A percentile compares a stretch with the other conserved stretches of the same genome.
phyloP scores from a whole-genome alignment of 345 rosid species.

The Pelargonium nanum region DNA sequence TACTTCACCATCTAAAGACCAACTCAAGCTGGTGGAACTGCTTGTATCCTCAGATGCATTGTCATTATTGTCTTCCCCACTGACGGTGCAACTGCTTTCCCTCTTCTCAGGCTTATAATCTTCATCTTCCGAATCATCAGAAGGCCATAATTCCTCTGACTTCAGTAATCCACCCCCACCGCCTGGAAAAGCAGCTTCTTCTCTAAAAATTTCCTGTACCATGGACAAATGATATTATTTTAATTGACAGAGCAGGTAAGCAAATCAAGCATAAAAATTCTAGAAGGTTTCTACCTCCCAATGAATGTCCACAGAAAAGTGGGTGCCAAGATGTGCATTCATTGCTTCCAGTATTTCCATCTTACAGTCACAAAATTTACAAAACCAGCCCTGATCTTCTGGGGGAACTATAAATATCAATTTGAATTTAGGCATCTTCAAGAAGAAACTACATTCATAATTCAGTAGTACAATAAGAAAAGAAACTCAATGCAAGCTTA shows the following conservation, averaged over 20 bases:
- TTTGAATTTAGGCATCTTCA: constrained; percentile 14
- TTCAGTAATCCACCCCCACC: constrained; percentile 42
- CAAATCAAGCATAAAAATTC: no score
- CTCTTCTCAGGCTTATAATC: constrained; percentile 78
- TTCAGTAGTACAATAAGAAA: constrained; percentile 3
- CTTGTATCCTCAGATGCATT: constrained; percentile 32
- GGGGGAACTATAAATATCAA: constrained; percentile 68
- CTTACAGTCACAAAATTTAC: constrained; percentile 81
- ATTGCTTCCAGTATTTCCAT: constrained; percentile 80
- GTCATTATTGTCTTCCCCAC: constrained; percentile 39
- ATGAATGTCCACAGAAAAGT: constrained; percentile 46
- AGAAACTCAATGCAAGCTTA: constrained; percentile 24
- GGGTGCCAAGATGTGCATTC: constrained; percentile 91
- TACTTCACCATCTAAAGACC: constrained; percentile 60
- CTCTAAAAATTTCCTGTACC: constrained; percentile 70
- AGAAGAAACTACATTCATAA: constrained; percentile 7
- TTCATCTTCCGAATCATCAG: constrained; percentile 89
- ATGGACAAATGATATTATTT: constrained; percentile 9
- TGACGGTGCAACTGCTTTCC: constrained; percentile 31
- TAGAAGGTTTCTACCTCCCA: constrained; percentile 42
- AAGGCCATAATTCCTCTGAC: constrained; percentile 82
- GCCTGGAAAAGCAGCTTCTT: constrained; percentile 61
- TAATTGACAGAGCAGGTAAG: neutral
- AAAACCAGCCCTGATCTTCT: constrained; percentile 96
- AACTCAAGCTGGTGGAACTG: constrained; percentile 66